Base-by-base conservation (phyloP, 2,329 filamentous ascomycete species). In the Peltaster fructicola region DNA sequence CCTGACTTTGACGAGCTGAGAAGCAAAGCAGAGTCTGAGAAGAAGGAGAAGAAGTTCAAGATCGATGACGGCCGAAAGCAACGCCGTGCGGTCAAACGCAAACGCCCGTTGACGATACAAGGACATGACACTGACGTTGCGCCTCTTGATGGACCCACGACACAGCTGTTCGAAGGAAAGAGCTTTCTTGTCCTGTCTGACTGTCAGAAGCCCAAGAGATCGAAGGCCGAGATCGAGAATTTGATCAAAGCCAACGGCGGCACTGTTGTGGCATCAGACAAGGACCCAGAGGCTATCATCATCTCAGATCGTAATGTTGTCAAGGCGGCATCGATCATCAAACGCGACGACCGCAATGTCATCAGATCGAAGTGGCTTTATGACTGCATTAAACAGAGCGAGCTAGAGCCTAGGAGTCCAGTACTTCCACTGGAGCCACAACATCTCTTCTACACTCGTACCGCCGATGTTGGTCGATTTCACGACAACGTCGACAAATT, bases 171-270 rank as follows among this genome's bases (percentile, higher is more conserved):
- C 36, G 59, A 72, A 6, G 76, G 77, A 0, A 51, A 88, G 8
- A 73, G 68, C 19, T 91, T 93, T 45, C 90, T 41, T 41, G 65
- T 95, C 11, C 64, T 93, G 44, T 84, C 76, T 2, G 82, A 90
- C 25, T 71, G 74, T 14, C 45, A 62, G 2, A 59, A 65, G 20
- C 78, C 80, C 0, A 88, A 79, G 50, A 81, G 70, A 46, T 65
- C 64, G 5, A 93, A 92, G 48, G 58, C 64, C 0, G 73, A 90
- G 34, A 56, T 98, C 2, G 84, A 95, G 48, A 59, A 67, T 6
- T 51, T 91, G 1, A 65, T 95, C 39, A 92, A 88, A 48, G 65
- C 72, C 4, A 71, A 93, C 32, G 85, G 85, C 3, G 88, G 82
- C 5, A 67, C 55, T 7, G 62, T 93, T 15, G 75, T 74, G 6